A percentile compares a stretch with the other conserved stretches of the same genome.
Evolutionary conservation across 768 basidiomycete species (phyloP).

Genomic region (Suillus clintonianus): DNA sequence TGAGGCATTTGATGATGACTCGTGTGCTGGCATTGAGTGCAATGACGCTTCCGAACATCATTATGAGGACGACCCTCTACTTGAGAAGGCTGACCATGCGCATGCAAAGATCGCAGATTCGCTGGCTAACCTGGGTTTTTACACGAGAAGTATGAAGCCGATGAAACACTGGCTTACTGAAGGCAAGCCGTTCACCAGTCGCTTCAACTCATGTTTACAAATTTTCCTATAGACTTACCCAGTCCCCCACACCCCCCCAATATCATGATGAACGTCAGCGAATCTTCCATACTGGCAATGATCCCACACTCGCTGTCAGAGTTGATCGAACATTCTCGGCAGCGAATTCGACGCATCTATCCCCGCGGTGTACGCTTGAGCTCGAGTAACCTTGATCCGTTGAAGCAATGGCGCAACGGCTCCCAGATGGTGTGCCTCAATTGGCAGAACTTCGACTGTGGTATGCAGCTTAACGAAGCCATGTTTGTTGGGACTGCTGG

Average conservation of each 20-base stretch:
- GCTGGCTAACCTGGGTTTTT: conserved; percentile 58
- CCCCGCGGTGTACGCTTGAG: conserved; percentile 58
- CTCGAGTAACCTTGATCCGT: conserved; percentile 56
- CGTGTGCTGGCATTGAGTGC: neutral
- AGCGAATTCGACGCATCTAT: conserved; percentile 56
- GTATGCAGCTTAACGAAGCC: conserved; percentile 63
- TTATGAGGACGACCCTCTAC: conserved; percentile 5
- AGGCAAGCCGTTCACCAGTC: conserved; percentile 25
- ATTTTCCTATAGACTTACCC: conserved; percentile 9
- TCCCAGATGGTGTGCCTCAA: conserved; percentile 60
- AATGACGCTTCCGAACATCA: conserved; percentile 26
- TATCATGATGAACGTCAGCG: conserved; percentile 63
- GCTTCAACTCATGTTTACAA: neutral
- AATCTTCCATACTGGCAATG: conserved; percentile 45
- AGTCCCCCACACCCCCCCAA: conserved; percentile 34
- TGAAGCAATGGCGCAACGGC: conserved; percentile 56
- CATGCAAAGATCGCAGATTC: conserved; percentile 46
- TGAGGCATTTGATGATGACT: conserved; percentile 8
- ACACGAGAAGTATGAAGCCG: conserved; percentile 66
- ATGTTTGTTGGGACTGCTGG: conserved; percentile 59
- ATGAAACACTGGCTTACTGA: conserved; percentile 48
- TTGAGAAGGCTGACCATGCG: neutral
- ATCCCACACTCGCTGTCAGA: conserved; percentile 35
- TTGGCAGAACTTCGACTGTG: conserved; percentile 62
- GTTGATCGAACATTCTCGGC: conserved; percentile 44